Percentiles rank a stretch among this genome's conserved stretches.
Evolutionary conservation across 768 basidiomycete species (phyloP).

Genomic region (Epithele typhae): DNA sequence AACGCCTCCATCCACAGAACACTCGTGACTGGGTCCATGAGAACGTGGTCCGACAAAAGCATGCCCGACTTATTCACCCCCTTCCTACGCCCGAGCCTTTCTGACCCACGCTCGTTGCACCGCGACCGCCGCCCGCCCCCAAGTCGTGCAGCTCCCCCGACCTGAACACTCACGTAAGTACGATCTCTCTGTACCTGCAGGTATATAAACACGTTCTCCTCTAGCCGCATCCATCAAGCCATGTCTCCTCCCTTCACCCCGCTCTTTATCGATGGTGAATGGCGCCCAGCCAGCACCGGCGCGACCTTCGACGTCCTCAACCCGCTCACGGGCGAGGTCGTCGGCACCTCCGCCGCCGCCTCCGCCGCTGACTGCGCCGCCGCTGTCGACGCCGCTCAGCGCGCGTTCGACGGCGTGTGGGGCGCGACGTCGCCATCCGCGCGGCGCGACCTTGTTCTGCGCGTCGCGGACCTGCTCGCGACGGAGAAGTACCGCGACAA

Average conservation of each 20-base stretch:
- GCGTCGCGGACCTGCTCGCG: conserved; percentile 42
- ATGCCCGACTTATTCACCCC: no score
- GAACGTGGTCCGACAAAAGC: no score
- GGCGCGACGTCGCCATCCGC: conserved; percentile 32
- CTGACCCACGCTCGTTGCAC: no score
- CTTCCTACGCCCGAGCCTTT: no score
- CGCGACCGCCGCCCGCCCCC: no score
- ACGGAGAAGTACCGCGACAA: conserved; percentile 37
- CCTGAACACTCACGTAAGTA: no score
- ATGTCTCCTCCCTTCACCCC: conserved; percentile 18
- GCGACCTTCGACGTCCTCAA: conserved; percentile 45
- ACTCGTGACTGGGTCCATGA: no score
- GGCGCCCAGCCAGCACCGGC: conserved; percentile 29
- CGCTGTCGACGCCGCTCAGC: conserved; percentile 41
- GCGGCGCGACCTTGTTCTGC: conserved; percentile 42
- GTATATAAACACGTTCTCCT: no score
- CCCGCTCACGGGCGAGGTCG: conserved; percentile 37
- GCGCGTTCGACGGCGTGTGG: conserved; percentile 48
- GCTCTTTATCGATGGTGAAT: conserved; percentile 40
- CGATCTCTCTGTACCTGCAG: no score
- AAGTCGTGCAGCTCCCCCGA: no score
- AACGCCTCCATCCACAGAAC: no score
- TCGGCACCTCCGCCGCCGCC: conserved; percentile 44
- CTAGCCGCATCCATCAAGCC: no score
- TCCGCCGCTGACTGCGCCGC: conserved; percentile 23